Conservation (phyloP, 495 filamentous ascomycete genomes). For the Penicillium parvum region DNA sequence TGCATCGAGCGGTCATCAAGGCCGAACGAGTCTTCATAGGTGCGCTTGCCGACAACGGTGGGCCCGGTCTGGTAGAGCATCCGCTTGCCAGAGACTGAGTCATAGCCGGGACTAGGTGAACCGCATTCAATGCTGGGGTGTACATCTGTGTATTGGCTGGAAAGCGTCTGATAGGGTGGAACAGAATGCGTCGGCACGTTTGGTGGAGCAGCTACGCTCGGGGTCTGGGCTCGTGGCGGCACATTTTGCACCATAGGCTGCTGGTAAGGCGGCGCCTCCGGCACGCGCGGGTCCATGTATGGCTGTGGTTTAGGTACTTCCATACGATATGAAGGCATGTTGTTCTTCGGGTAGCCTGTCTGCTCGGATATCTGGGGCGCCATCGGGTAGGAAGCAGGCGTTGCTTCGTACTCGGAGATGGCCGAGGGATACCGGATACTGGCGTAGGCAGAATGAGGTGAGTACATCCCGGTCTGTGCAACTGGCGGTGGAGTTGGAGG, state of each 20-base stretch:
- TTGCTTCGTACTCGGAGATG: constrained; percentile 33
- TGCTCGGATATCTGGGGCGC: constrained; percentile 22
- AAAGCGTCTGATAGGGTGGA: constrained; percentile 21
- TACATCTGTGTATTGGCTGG: constrained; percentile 22
- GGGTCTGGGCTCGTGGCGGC: constrained; percentile 23
- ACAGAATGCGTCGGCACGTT: too few species aligned
- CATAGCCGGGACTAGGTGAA: constrained; percentile 23
- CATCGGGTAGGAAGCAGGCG: constrained; percentile 31
- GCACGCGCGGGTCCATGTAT: constrained; percentile 23
- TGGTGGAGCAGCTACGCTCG: constrained; percentile 16
- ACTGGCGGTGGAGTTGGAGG: constrained; percentile 44
- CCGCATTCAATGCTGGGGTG: constrained; percentile 23
- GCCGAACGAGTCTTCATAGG: constrained; percentile 42
- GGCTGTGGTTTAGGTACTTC: constrained; percentile 26
- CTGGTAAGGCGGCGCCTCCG: constrained; percentile 30
- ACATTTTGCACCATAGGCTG: constrained; percentile 18
- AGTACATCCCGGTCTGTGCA: constrained; percentile 41
- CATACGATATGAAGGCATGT: constrained; percentile 30
- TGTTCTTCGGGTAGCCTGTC: constrained; percentile 24
- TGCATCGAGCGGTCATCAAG: constrained; percentile 40
- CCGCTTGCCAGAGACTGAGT: constrained; percentile 25
- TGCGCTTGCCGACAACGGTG: constrained; percentile 29
- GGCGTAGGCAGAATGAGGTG: constrained; percentile 38
- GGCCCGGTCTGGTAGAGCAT: constrained; percentile 33
- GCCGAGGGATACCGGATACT: constrained; percentile 37